phyloP scores from a whole-genome alignment of 2,329 filamentous ascomycete species.

The Oidium heveae region DNA sequence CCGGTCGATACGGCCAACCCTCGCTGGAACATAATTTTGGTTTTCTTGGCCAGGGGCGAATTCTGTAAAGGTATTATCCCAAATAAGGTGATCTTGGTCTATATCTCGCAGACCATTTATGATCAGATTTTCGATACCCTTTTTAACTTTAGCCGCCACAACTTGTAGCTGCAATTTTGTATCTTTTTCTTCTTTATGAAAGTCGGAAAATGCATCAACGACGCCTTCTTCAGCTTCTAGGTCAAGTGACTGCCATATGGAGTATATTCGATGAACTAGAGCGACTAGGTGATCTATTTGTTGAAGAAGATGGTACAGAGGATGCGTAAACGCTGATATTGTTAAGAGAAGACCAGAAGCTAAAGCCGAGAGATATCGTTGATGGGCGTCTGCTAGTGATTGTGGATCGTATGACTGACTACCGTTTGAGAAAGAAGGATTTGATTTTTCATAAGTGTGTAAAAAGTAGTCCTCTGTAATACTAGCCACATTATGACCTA shows the following conservation, averaged over 20 bases:
- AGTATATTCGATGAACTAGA: slow-evolving; percentile 48
- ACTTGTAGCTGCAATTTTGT: slow-evolving; percentile 37
- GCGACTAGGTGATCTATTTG: slow-evolving; percentile 65
- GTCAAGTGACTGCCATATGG: slow-evolving; percentile 53
- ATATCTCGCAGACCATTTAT: slow-evolving; percentile 28
- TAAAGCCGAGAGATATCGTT: slow-evolving; percentile 46
- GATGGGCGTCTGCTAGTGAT: slow-evolving; percentile 56
- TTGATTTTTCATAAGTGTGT: slow-evolving; percentile 7
- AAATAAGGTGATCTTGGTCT: slow-evolving; percentile 16
- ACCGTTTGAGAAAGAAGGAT: slow-evolving; percentile 6
- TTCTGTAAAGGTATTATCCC: slow-evolving; percentile 14
- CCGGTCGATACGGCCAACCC: slow-evolving; percentile 57
- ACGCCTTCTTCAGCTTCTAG: slow-evolving; percentile 64
- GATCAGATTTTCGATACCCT: slow-evolving; percentile 35
- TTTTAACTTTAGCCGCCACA: slow-evolving; percentile 38
- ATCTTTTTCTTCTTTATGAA: slow-evolving; percentile 45
- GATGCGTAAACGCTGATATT: slow-evolving; percentile 33
- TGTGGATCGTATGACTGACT: slow-evolving; percentile 47
- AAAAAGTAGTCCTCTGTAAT: slow-evolving; percentile 17
- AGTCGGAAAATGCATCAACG: slow-evolving; percentile 47
- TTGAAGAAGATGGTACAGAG: slow-evolving; percentile 39
- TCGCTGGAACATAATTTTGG: slow-evolving; percentile 36
- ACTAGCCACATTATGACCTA: slow-evolving; percentile 1
- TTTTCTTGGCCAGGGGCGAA: slow-evolving; percentile 18
- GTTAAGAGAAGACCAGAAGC: slow-evolving; percentile 40